Evolutionary conservation across 176 grass and related monocot genomes (phyloP), one percentile per base, ranked within the genome.

Genomic region (Pontederia paniculata): DNA sequence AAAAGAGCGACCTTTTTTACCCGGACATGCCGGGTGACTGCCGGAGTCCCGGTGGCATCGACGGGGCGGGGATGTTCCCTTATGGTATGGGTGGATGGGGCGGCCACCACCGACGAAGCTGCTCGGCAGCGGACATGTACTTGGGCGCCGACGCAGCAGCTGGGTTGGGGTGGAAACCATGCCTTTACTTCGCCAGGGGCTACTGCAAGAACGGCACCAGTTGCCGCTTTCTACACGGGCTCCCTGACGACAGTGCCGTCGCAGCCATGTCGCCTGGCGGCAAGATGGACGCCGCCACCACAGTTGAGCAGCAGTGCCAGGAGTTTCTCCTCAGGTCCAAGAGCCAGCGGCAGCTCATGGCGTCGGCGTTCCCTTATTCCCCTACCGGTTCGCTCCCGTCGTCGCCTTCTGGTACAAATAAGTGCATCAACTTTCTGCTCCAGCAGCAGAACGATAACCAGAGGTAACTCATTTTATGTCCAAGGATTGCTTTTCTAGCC

Each of bases 131-230:
- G 62, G 89, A 95, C 69, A 63, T 77, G 61, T 82, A 71, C 78
- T 71, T 95, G 46, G 70, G 76, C 9, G 20, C 44, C 2, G 84
- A 76, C 0, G 67, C 62, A 17, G 53, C 62, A 0, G 62, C 53
- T 7, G 69, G 65, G 4, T 66, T 88, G 43, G 89, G 78, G 3
- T 88, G 84, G 81, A 88, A 88, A 60, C 81, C 84, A 1, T 95
- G 89, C 70, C 84, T 88, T 18, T 88, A 95, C 73, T 95, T 79
- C 47, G 78, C 89, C 1, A 79, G 89, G 45, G 89, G 89, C 2
- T 95, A 82, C 73, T 95, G 89, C 75, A 95, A 95, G 75, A 95
- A 95, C 62, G 89, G 89, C 13, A 82, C 72, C 68, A 74, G 54
- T 57, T 95, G 89, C 50, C 59, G 81, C 42, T 95, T 95, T 58